Base-by-base conservation (phyloP, 345 rosid species). In the Isatis tinctoria region DNA sequence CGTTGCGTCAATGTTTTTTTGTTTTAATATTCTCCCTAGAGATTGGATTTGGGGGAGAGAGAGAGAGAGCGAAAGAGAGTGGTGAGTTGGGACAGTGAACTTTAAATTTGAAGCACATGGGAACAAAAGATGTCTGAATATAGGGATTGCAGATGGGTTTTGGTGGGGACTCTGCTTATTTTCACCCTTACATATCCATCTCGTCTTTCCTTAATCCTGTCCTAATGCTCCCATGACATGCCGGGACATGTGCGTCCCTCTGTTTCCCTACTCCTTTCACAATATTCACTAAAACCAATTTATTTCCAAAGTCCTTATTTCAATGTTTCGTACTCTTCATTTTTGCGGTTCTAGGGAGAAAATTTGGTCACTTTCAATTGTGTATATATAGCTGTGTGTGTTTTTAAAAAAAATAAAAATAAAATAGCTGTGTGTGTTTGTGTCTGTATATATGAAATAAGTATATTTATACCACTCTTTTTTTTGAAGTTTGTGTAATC, bases 51-150 rank as follows among this genome's bases (percentile, higher is more conserved):
- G 67, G 49, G 51, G 52, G 30, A 26, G 53, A 60, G 47, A 27
- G 43, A 48, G 54, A 39, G 57, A 39, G 68, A 39, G 57, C 32
- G 68, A 37, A 4, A 37, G 41, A 36, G 12, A 36, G 40, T 10
- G 40, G 74, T 65, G 79, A 74, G 78, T 74, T 71, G 84, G 78
- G 93, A 84, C 86, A 85, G 79, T 86, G 82, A 84, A 89, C 84
- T 75, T 85, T 93, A 87, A 86, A 87, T 84, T 81, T 48, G 35
- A 83, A 36, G 82, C 92, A 89, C 92, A 93, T 87, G 97, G 88
- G 85, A 90, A 88, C 91, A 90, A 90, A 82, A 77, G 81, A 56
- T 87, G 89, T 88, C 85, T 77, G 79, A 53, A 57, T 81, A 78
- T 54, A 80, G 87, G 81, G 85, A 80, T 81, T 81, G 52, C 68